Evolutionary conservation across 345 rosid species (phyloP).

Genomic region (Citrus mangshanensis): DNA sequence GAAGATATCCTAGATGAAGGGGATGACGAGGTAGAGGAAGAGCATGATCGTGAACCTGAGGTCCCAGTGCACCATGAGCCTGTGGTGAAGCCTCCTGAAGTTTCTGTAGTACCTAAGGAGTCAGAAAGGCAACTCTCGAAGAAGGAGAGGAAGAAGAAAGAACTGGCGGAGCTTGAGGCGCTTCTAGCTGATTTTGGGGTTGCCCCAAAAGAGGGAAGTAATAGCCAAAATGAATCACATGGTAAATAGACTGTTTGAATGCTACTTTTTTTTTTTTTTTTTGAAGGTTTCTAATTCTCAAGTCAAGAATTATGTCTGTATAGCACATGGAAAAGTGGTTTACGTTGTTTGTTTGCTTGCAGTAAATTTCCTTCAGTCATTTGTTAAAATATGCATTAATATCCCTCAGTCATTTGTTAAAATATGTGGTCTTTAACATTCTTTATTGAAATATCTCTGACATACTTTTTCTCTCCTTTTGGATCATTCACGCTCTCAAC

Average conservation of each 20-base stretch:
- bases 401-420: not conserved
- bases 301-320: not conserved
- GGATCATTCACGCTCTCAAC: not conserved
- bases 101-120: conserved; percentile 55
- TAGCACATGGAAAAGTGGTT: not conserved
- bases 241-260: conserved; percentile 30
- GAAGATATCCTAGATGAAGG: conserved; percentile 76
- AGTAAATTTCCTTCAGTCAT: not conserved
- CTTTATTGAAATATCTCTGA: not conserved
- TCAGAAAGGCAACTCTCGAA: conserved; percentile 87
- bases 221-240: conserved; percentile 43
- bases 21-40: conserved; percentile 79
- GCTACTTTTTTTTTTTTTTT: not conserved
- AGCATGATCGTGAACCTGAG: conserved; percentile 62
- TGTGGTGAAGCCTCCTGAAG: conserved; percentile 43
- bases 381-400: too few species aligned
- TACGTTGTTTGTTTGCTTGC: not conserved
- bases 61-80: conserved; percentile 46
- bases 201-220: conserved; percentile 40
- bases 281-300: not conserved
- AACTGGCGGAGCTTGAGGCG: conserved; percentile 89
- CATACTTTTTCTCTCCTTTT: not conserved
- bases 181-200: conserved; percentile 76
- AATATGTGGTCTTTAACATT: not conserved
- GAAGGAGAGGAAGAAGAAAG: conserved; percentile 86